These are phyloP conservation scores for Suillus clintonianus DNA, from an alignment of 768 basidiomycete species.

Conservation along the genomic window DNA sequence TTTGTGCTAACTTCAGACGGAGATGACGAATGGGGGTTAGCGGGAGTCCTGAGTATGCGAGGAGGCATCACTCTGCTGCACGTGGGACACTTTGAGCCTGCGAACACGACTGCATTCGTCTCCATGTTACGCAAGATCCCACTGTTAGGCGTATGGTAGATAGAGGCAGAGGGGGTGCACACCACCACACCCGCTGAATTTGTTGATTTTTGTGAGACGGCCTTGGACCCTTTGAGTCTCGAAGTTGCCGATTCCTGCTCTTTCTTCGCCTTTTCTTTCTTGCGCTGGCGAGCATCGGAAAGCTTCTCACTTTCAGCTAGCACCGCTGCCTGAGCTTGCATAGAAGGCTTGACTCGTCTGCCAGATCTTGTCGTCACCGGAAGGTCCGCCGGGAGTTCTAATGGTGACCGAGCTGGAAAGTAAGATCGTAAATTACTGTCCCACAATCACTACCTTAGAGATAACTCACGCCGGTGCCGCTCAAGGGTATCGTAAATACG, in stretches of 20 bases:
- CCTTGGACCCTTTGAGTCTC: background rate
- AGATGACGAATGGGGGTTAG: background rate
- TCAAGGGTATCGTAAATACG: conserved; percentile 19
- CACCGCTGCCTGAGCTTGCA: conserved; percentile 17
- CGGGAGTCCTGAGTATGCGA: background rate
- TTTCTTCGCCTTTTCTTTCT: conserved; percentile 9
- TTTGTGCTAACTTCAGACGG: background rate
- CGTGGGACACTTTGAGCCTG: conserved; percentile 5
- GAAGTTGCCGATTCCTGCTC: background rate
- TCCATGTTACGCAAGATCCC: background rate
- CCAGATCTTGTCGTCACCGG: conserved; percentile 23
- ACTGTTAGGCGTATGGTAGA: conserved; percentile 10
- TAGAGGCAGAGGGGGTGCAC: conserved; percentile 1
- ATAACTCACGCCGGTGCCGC: conserved; percentile 16
- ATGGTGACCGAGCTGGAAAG: conserved; percentile 12
- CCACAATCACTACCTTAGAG: background rate
- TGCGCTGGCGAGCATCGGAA: background rate
- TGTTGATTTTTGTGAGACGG: background rate
- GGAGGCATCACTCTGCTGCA: conserved; percentile 7
- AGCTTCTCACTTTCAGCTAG: conserved; percentile 2
- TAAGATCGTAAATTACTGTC: conserved; percentile 6
- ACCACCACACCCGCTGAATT: background rate
- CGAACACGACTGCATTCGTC: background rate
- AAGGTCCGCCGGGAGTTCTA: conserved; percentile 4
- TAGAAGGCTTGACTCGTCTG: conserved; percentile 21